These are phyloP conservation scores for Geotrichum fermentans DNA, from an alignment of 1,139 yeast genomes.

Conservation along the genomic window DNA sequence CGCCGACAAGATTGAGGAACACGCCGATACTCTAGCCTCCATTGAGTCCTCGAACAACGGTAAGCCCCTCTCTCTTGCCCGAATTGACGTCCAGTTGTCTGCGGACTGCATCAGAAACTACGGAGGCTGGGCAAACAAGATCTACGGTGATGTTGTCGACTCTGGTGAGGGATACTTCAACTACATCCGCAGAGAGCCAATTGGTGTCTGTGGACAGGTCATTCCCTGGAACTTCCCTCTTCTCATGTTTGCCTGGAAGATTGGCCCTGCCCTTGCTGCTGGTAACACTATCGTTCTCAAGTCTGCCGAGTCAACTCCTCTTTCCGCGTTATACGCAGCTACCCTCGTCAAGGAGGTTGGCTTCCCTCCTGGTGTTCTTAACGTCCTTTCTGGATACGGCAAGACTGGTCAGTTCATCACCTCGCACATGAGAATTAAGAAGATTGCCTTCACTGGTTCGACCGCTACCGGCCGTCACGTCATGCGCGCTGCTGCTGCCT, in stretches of 20 bases:
- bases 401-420: constrained; percentile 71
- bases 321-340: constrained; percentile 63
- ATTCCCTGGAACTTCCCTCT: constrained; percentile 92
- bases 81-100: constrained; percentile 55
- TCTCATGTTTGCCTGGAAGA: constrained; percentile 76
- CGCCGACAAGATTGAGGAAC: constrained; percentile 59
- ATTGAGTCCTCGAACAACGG: constrained; percentile 83
- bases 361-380: constrained; percentile 72
- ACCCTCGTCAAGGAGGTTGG: constrained; percentile 62
- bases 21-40: constrained; percentile 56
- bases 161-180: constrained; percentile 59
- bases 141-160: constrained; percentile 63
- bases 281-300: constrained; percentile 74
- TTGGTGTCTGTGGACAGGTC: constrained; percentile 79
- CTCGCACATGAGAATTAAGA: constrained; percentile 62
- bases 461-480: constrained; percentile 75
- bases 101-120: constrained; percentile 58
- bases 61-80: constrained; percentile 56
- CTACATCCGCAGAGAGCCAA: constrained; percentile 58
- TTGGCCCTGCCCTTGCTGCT: constrained; percentile 75
- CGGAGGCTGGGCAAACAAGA: constrained; percentile 81
- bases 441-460: constrained; percentile 84
- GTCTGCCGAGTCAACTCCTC: constrained; percentile 76
- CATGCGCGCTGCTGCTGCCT: constrained; percentile 64
- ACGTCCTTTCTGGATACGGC: constrained; percentile 72